These are phyloP conservation scores for Blastobotrys muscicola DNA, from an alignment of 805 yeast species.

Conservation along the genomic window DNA sequence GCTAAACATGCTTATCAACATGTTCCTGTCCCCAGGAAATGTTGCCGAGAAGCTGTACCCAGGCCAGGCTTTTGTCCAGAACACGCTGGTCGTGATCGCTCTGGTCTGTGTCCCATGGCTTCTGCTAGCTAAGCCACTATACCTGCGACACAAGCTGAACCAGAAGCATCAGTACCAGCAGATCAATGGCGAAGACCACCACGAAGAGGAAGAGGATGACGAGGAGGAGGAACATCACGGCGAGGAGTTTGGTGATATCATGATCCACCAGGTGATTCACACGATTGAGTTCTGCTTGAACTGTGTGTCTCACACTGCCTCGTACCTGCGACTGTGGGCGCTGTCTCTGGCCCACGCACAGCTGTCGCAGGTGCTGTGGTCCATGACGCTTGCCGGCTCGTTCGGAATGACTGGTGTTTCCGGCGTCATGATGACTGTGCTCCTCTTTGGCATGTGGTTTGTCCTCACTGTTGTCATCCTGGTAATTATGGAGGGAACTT, in stretches of 20 bases:
- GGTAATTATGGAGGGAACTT: conserved; percentile 97
- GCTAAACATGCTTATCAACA: conserved; percentile 86
- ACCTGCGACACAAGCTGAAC: conserved; percentile 40
- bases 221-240: conserved; percentile 47
- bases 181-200: conserved; percentile 29
- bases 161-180: conserved; percentile 44
- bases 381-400: conserved; percentile 81
- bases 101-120: conserved; percentile 89
- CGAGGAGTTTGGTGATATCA: conserved; percentile 79
- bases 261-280: conserved; percentile 95
- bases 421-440: conserved; percentile 67
- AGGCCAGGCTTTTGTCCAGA: conserved; percentile 74
- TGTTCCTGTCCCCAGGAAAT: conserved; percentile 90
- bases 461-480: conserved; percentile 80
- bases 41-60: conserved; percentile 71
- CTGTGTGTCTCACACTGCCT: conserved; percentile 97
- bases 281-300: conserved; percentile 96
- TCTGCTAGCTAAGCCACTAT: conserved; percentile 73
- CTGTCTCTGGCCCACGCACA: conserved; percentile 95
- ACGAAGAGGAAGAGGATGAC: conserved; percentile 35
- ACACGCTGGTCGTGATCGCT: conserved; percentile 63
- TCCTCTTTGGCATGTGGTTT: conserved; percentile 92
- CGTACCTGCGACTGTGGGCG: conserved; percentile 95
- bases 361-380: conserved; percentile 89
- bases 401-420: conserved; percentile 55